Evolutionary conservation across 2,329 filamentous ascomycete species (phyloP).

Genomic region (Alternaria gaisen): DNA sequence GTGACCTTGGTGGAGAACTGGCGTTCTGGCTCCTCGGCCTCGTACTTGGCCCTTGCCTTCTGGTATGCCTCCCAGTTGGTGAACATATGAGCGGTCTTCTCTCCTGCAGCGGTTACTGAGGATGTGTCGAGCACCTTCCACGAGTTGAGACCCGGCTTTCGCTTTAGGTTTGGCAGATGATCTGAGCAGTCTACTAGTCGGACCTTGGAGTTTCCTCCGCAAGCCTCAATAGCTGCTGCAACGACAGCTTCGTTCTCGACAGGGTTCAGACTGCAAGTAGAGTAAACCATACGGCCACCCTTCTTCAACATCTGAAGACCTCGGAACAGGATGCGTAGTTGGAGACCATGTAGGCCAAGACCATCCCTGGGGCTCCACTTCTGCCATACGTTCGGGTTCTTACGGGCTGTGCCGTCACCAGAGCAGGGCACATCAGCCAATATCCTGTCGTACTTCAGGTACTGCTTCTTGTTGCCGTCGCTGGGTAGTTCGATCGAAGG

Average conservation of each 20-base stretch:
- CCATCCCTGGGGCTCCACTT: conserved; percentile 92
- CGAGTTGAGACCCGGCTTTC: conserved; percentile 76
- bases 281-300: conserved; percentile 94
- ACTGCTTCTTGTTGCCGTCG: conserved; percentile 66
- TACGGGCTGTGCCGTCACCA: conserved; percentile 90
- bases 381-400: conserved; percentile 94
- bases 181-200: conserved; percentile 84
- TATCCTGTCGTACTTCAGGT: conserved; percentile 96
- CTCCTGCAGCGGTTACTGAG: conserved; percentile 50
- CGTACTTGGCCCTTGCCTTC: conserved; percentile 69
- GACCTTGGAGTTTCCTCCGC: conserved; percentile 83
- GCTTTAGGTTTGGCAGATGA: conserved; percentile 77
- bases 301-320: conserved; percentile 96
- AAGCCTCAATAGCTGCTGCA: conserved; percentile 85
- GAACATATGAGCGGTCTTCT: conserved; percentile 82
- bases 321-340: conserved; percentile 88
- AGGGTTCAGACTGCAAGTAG: conserved; percentile 98
- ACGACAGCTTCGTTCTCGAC: conserved; percentile 96
- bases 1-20: conserved; percentile 61
- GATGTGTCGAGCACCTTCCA: conserved; percentile 81
- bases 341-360: conserved; percentile 84
- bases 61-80: conserved; percentile 83
- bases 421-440: conserved; percentile 97
- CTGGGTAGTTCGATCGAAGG: conserved; percentile 87
- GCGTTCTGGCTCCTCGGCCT: conserved; percentile 67